Percentiles rank a stretch among this genome's conserved stretches.
These are phyloP conservation scores for Colletotrichum sp. DNA, from an alignment of 2,329 filamentous ascomycete genomes.

Conservation along the genomic window DNA sequence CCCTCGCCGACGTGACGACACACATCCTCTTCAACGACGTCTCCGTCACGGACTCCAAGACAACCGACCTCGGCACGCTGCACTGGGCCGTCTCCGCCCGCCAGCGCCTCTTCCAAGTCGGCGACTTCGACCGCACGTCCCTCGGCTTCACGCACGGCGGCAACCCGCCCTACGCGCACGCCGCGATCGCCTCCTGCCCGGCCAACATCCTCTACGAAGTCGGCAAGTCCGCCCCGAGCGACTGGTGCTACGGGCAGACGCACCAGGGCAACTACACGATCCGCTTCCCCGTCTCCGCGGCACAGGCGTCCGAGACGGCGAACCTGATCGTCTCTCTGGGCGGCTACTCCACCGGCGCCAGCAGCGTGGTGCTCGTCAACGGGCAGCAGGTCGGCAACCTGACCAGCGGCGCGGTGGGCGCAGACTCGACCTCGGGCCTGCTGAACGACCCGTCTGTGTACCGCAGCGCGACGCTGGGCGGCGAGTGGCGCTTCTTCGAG, in stretches of 20 bases:
- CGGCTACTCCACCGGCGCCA: conserved; percentile 47
- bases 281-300: conserved; percentile 27
- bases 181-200: conserved; percentile 46
- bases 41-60: conserved; percentile 35
- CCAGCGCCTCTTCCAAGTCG: conserved; percentile 48
- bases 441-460: conserved; percentile 51
- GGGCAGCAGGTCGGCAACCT: conserved; percentile 43
- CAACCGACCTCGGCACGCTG: conserved; percentile 41
- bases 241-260: conserved; percentile 57
- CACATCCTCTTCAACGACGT: conserved; percentile 46
- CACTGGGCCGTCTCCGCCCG: conserved; percentile 43
- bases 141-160: conserved; percentile 14
- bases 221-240: conserved; percentile 37
- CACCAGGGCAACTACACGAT: conserved; percentile 40
- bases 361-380: conserved; percentile 45
- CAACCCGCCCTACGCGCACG: conserved; percentile 45
- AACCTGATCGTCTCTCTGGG: conserved; percentile 48
- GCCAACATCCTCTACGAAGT: conserved; percentile 49
- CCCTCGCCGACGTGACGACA: conserved; percentile 48
- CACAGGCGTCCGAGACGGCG: conserved; percentile 28
- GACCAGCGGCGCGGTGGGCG: conserved; percentile 30
- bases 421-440: conserved; percentile 25
- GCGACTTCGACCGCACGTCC: conserved; percentile 17
- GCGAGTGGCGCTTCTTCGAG: conserved; percentile 53
- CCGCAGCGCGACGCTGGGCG: conserved; percentile 48